phyloP scores from a whole-genome alignment of 2,329 filamentous ascomycete genomes.

The Paecilomyces niveus region DNA sequence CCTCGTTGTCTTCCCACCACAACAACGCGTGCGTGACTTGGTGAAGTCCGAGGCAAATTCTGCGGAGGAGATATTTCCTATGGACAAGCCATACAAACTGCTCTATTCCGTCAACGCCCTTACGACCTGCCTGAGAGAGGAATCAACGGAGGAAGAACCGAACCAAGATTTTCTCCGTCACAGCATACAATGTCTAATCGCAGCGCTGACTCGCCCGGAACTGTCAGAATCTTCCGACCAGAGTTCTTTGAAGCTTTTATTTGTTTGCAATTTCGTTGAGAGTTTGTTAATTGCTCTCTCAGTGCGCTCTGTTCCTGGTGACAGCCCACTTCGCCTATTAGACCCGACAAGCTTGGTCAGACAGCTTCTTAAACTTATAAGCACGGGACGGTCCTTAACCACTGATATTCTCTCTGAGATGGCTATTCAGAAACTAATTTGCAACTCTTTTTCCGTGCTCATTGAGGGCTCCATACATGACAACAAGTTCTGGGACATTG shows the following conservation, averaged over 20 bases:
- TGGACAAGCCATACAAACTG: conserved; percentile 62
- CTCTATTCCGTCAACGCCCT: conserved; percentile 67
- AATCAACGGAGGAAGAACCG: conserved; percentile 30
- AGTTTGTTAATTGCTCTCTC: conserved; percentile 50
- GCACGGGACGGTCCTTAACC: conserved; percentile 15
- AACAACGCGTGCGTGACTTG: conserved; percentile 53
- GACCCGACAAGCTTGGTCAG: conserved; percentile 30
- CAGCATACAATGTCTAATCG: conserved; percentile 49
- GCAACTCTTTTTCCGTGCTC: conserved; percentile 40
- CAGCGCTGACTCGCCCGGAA: conserved; percentile 53
- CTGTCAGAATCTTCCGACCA: conserved; percentile 42
- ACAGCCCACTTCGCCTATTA: conserved; percentile 20
- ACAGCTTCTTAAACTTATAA: conserved; percentile 29
- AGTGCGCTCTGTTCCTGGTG: conserved; percentile 32
- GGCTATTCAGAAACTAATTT: conserved; percentile 30
- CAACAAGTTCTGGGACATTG: conserved; percentile 37
- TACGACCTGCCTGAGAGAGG: conserved; percentile 51
- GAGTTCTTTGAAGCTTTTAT: conserved; percentile 40
- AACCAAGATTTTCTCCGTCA: conserved; percentile 33
- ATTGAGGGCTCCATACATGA: conserved; percentile 44
- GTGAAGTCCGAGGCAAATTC: conserved; percentile 50
- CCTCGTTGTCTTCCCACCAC: conserved; percentile 61
- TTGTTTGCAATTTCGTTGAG: conserved; percentile 51
- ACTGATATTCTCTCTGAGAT: conserved; percentile 8
- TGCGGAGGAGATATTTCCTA: conserved; percentile 59